Conservation (phyloP, 2,329 filamentous ascomycete species). For the Bimuria novae-zelandiae region DNA sequence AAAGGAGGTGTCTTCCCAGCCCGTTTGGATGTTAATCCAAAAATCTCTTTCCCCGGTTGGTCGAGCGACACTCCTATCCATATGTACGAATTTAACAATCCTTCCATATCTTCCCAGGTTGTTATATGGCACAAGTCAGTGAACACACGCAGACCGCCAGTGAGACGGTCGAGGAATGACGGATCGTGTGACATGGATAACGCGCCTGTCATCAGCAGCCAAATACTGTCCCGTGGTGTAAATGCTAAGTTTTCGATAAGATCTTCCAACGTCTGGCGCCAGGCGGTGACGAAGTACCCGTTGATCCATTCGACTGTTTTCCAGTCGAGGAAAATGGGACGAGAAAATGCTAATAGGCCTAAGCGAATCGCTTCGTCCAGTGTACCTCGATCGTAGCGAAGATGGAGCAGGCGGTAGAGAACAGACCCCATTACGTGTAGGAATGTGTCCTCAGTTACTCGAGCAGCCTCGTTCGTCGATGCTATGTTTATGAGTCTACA, state of each 20-base stretch:
- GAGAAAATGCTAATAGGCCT: background rate
- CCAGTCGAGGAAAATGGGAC: slow-evolving; percentile 2
- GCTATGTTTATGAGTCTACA: background rate
- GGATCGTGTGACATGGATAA: background rate
- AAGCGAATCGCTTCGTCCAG: background rate
- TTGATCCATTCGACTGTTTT: background rate
- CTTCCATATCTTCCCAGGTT: background rate
- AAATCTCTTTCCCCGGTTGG: background rate
- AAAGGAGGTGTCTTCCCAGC: background rate
- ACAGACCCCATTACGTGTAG: background rate
- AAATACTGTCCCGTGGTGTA: background rate
- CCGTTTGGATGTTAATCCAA: background rate
- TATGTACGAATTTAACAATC: background rate
- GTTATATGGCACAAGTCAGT: background rate
- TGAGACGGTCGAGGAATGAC: background rate
- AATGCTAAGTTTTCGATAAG: background rate
- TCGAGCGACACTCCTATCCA: background rate
- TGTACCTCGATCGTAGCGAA: background rate
- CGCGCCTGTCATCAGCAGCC: background rate
- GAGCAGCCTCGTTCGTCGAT: background rate
- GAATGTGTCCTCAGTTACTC: background rate
- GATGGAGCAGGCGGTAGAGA: background rate
- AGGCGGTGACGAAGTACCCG: background rate
- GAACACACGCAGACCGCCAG: background rate
- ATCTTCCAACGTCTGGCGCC: background rate